Base-by-base conservation (phyloP, 2,329 filamentous ascomycete genomes). In the Epichloe uncinata region DNA sequence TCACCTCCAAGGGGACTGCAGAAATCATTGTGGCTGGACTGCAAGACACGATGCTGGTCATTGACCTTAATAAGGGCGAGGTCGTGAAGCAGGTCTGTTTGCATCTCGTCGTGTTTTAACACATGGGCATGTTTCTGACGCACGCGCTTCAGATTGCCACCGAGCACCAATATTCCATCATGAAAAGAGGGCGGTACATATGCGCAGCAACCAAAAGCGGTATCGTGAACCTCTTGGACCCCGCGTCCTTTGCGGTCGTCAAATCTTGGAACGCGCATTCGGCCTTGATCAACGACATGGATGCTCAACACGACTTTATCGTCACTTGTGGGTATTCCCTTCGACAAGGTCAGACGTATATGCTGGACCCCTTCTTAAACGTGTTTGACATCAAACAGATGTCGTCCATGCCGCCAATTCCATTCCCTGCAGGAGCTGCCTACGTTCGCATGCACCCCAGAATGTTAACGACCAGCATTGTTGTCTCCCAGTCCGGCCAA, bases 381-480 rank as follows among this genome's bases (percentile, higher is more conserved):
- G 89, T 97, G 35, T 97, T 95, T 61, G 91, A 97, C 61, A 75
- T 98, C 44, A 95, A 95, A 68, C 93, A 88, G 43, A 78, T 96
- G 70, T 78, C 81, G 16, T 88, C 89, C 20, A 79, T 96, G 62
- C 85, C 88, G 4, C 93, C 93, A 0, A 91, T 98, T 41, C 87
- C 93, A 0, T 98, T 85, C 57, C 91, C 93, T 51, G 85, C 89
- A 2, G 89, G 93, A 9, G 93, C 91, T 37, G 91, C 93, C 36
- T 95, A 89, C 69, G 90, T 96, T 41, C 83, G 93, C 52, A 93
- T 98, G 85, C 93, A 98, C 64, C 93, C 94, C 1, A 84, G 89
- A 59, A 86, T 98, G 78, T 84, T 89, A 18, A 96, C 93, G 0
- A 97, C 94, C 0, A 91, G 87, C 59, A 90, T 98, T 53, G 87